Conservation (phyloP, 495 filamentous ascomycete genomes). For the Talaromyces wortmannii region DNA sequence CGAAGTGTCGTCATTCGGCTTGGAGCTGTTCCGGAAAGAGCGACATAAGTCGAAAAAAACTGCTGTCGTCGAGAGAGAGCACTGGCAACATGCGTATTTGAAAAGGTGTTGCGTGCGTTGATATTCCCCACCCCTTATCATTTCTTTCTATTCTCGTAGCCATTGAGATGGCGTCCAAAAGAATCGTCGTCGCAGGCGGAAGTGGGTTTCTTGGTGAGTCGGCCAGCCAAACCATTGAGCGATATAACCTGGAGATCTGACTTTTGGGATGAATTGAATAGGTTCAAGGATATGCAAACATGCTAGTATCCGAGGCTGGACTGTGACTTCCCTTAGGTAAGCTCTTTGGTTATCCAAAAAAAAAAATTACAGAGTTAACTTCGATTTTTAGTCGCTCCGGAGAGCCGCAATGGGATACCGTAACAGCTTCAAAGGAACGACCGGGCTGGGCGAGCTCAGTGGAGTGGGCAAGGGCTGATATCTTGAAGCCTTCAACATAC, state of each 20-base stretch:
- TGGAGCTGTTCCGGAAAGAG: background rate
- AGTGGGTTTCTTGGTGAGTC: constrained; percentile 79
- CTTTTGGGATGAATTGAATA: constrained; percentile 7
- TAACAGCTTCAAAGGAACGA: constrained; percentile 64
- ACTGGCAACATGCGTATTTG: background rate
- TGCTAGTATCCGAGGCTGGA: constrained; percentile 74
- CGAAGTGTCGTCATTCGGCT: background rate
- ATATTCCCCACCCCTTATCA: too few species aligned
- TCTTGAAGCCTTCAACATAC: constrained; percentile 76
- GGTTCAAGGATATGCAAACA: constrained; percentile 89
- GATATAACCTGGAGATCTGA: background rate
- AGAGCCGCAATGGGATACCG: constrained; percentile 71
- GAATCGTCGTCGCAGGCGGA: constrained; percentile 83
- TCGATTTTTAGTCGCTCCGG: constrained; percentile 66
- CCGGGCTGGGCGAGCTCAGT: constrained; percentile 79
- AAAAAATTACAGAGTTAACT: background rate
- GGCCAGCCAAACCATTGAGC: background rate
- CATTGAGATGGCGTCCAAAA: constrained; percentile 46
- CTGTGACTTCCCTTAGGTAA: constrained; percentile 83
- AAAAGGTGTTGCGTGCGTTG: background rate
- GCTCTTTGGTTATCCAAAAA: background rate
- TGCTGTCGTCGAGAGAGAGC: background rate
- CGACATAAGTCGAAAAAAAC: background rate
- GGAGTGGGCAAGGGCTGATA: constrained; percentile 79
- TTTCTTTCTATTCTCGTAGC: background rate